Percentiles rank a stretch among this genome's conserved stretches.
phyloP scores from a whole-genome alignment of 2,329 filamentous ascomycete species.

The Xylaria sp. region DNA sequence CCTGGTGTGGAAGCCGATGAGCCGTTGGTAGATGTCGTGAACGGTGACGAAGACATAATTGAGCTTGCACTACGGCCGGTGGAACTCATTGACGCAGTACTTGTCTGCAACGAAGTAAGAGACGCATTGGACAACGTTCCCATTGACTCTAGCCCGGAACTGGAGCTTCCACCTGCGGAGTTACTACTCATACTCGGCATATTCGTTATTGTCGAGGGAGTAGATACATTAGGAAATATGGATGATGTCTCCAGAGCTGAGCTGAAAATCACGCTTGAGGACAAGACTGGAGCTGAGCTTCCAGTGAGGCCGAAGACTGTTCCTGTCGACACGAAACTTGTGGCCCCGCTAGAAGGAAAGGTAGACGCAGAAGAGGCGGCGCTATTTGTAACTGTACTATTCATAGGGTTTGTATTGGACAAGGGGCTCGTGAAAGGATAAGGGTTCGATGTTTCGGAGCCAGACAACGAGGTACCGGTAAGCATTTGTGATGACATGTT shows the following conservation, averaged over 20 bases:
- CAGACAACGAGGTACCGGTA: neutral
- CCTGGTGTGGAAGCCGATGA: neutral
- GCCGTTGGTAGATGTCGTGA: neutral
- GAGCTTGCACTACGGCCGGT: neutral
- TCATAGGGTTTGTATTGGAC: neutral
- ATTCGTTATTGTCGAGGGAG: neutral
- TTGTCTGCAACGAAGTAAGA: slow-evolving; percentile 7
- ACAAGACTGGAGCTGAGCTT: slow-evolving; percentile 9
- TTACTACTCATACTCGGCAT: neutral
- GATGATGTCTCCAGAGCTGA: neutral
- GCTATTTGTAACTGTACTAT: slow-evolving; percentile 12
- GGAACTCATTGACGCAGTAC: neutral
- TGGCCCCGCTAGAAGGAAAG: slow-evolving; percentile 9
- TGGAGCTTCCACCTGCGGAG: neutral
- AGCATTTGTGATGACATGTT: neutral
- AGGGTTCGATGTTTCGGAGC: slow-evolving; percentile 1
- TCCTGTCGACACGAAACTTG: slow-evolving; percentile 7
- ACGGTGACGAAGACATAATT: slow-evolving; percentile 1
- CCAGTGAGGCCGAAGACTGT: neutral
- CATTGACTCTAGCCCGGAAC: neutral
- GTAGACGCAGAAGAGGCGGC: slow-evolving; percentile 5
- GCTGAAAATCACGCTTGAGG: neutral
- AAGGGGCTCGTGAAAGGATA: slow-evolving; percentile 26
- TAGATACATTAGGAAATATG: slow-evolving; percentile 5
- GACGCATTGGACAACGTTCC: slow-evolving; percentile 12